Evolutionary conservation across 2,329 filamentous ascomycete species (phyloP), one percentile per base, ranked within the genome.

Genomic region (Corynespora cassiicola): DNA sequence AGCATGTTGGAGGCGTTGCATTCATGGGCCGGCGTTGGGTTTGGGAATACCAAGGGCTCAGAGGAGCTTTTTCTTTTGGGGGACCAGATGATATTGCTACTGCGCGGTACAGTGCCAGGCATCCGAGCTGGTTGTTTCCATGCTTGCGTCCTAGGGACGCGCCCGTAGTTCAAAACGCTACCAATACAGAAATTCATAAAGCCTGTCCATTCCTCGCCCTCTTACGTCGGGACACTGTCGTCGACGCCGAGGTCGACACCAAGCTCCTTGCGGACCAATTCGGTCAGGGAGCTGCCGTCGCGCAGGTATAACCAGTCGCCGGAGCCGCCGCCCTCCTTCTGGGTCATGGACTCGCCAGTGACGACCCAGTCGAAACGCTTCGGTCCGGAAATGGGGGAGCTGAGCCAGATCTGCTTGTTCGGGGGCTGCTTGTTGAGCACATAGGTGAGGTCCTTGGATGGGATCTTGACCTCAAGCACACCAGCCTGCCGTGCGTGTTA

Each of bases 361-460:
- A 91, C 67, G 38, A 95, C 87, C 81, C 88, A 99, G 69, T 97
- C 91, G 74, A 86, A 99, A 42, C 92, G 85, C 73, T 96, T 96
- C 10, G 94, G 94, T 0, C 94, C 94, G 5, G 88, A 91, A 36
- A 90, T 76, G 4, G 94, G 94, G 27, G 90, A 95, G 23, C 89
- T 94, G 29, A 97, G 82, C 94, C 94, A 99, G 63, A 99, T 96
- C 61, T 86, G 94, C 76, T 90, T 94, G 77, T 96, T 97, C 14
- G 92, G 90, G 0, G 94, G 94, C 70, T 99, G 94, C 72, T 99
- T 99, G 81, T 99, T 99, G 73, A 99, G 80, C 44, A 99, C 88
- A 65, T 95, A 99, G 19, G 83, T 92, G 47, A 57, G 41, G 47
- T 91, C 90, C 33, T 82, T 75, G 9, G 78, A 74, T 1, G 83